Evolutionary conservation across 345 rosid genomes (phyloP).

Genomic region (Citrus trifoliata): DNA sequence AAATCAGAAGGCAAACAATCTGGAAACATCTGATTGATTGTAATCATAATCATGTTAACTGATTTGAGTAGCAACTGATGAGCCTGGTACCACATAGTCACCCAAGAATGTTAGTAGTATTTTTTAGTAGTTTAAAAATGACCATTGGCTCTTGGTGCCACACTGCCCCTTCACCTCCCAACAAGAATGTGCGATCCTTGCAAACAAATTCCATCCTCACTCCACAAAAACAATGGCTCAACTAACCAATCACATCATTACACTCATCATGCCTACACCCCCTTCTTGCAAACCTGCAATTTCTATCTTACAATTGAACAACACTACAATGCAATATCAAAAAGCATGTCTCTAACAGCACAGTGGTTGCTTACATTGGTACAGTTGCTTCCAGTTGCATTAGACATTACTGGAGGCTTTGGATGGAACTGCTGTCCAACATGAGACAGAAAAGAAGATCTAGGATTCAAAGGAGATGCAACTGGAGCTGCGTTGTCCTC

Average conservation of each 20-base stretch:
- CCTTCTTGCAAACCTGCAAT: not conserved
- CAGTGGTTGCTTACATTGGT: slow-evolving; percentile 59
- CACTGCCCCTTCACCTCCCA: not conserved
- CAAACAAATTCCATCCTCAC: not conserved
- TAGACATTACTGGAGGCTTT: slow-evolving; percentile 33
- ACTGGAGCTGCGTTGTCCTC: slow-evolving; percentile 27
- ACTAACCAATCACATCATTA: not conserved
- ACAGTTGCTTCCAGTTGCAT: slow-evolving; percentile 48
- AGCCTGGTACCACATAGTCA: not conserved
- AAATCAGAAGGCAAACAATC: not conserved
- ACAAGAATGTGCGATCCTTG: not conserved
- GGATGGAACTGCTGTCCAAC: slow-evolving; percentile 48
- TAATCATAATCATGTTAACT: not conserved
- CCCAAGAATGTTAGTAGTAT: not conserved
- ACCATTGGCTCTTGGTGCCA: not conserved
- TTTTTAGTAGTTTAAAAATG: not conserved
- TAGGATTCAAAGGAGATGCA: slow-evolving; percentile 26
- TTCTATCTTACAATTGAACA: not conserved
- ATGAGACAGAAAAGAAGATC: slow-evolving; percentile 36
- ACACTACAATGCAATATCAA: slow-evolving; percentile 40
- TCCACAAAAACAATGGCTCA: not conserved
- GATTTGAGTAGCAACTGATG: not conserved
- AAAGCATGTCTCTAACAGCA: slow-evolving; percentile 40
- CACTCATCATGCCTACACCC: not conserved
- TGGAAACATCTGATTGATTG: not conserved